A percentile compares a stretch with the other conserved stretches of the same genome.
phyloP scores from a whole-genome alignment of 495 filamentous ascomycete genomes.

The Staphylotrichum tortipilum region DNA sequence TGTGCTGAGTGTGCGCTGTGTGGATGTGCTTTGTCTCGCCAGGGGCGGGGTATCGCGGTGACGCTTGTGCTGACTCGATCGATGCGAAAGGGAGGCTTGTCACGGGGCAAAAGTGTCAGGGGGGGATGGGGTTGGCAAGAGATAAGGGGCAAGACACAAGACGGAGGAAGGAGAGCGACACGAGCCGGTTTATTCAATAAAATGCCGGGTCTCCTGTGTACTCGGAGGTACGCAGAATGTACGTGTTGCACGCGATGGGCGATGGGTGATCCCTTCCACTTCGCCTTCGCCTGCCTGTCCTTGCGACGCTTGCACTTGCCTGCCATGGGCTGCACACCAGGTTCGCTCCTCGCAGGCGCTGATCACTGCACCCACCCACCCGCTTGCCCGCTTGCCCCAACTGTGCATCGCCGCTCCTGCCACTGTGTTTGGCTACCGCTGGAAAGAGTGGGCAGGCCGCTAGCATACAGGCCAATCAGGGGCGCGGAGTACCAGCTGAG shows the following conservation, averaged over 20 bases:
- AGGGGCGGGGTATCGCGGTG: conserved; percentile 7
- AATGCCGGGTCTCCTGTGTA: too few species aligned
- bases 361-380: background rate
- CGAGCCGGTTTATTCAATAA: background rate
- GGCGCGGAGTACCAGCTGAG: conserved; percentile 5
- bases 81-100: background rate
- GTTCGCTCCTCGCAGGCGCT: background rate
- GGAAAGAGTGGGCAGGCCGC: background rate
- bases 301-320: background rate
- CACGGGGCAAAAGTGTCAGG: background rate
- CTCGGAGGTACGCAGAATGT: too few species aligned
- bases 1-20: too few species aligned
- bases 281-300: background rate
- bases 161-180: background rate
- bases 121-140: background rate
- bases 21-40: too few species aligned
- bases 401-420: background rate
- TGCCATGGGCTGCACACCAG: background rate
- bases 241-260: too few species aligned
- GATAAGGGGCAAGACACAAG: background rate
- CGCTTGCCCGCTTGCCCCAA: background rate
- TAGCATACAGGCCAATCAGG: conserved; percentile 11
- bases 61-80: conserved; percentile 12
- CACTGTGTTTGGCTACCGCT: conserved; percentile 16
- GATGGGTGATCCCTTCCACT: background rate